Evolutionary conservation across 495 filamentous ascomycete genomes (phyloP), one percentile per base, ranked within the genome.

Genomic region (Cladorrhinum samala): DNA sequence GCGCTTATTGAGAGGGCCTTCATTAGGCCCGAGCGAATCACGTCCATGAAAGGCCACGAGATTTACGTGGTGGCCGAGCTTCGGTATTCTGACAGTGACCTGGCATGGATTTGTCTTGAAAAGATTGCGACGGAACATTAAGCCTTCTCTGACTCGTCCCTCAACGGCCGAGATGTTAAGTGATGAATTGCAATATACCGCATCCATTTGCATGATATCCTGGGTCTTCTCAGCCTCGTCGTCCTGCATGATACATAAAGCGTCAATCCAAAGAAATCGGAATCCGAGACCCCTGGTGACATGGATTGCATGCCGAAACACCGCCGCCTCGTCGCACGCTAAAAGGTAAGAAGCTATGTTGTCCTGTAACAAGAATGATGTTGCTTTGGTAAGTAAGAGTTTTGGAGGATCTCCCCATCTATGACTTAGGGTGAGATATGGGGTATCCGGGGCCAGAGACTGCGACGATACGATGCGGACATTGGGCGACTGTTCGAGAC

Each of bases 181-280:
- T 8, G 43, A 19, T 2, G 48, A 51, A 18, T 52, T 57, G 33
- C 19, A 24, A 37, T 51, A 57, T 23, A 51, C 36, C 9, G 46
- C 27, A n/a, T 49, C 56, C 60, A 64, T 64, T 2, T 50, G 36
- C 23, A 45, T 41, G 19, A 52, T 56, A 23, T 65, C 51, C 9
- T n/a, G 44, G 16, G 40, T 50, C 56, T 54, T 54, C 23, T 65
- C 62, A 8, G 38, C 17, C 17, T 4, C 30, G 20, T 43, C 25
- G 41, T 65, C 61, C 45, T 65, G 62, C 39, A 57, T 50, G 18
- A 65, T 63, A 41, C 62, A 65, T 1, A 65, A 42, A 18, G 55
- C 50, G 44, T 65, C 62, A n/a, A 65, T 58, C 62, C 63, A 66
- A 6, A 66, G 20, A 41, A 55, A 66, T 21, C 53, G 44, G 16